phyloP scores from a whole-genome alignment of 179 eudicot genomes.

The Silene noctiflora region DNA sequence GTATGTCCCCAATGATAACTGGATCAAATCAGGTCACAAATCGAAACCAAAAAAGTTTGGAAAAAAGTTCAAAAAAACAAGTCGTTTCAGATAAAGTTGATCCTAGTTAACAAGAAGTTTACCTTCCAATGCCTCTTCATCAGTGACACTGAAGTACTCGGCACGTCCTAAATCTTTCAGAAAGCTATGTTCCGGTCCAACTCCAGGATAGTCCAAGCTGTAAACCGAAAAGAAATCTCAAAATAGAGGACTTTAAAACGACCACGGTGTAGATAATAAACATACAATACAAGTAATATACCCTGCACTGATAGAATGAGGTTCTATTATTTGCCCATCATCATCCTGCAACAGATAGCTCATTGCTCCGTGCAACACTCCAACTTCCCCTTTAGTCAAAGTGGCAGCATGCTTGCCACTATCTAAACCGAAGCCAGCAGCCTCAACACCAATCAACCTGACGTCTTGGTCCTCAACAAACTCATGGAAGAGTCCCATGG shows the following conservation, averaged over 20 bases:
- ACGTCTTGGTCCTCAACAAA: conserved; percentile 67
- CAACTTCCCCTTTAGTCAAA: conserved; percentile 68
- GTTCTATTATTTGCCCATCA: conserved; percentile 69
- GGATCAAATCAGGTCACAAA: neutral
- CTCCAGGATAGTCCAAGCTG: conserved; percentile 96
- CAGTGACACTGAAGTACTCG: conserved; percentile 80
- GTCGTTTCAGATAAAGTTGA: neutral
- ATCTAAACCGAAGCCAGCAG: conserved; percentile 59
- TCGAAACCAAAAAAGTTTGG: neutral
- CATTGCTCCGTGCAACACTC: conserved; percentile 87
- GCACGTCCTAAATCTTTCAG: conserved; percentile 90
- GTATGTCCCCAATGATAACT: neutral
- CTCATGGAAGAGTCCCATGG: conserved; percentile 88
- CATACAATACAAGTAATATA: conserved; percentile 20
- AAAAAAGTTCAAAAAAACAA: neutral
- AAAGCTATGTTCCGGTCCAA: conserved; percentile 96
- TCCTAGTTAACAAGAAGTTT: conserved; percentile 8
- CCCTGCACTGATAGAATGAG: conserved; percentile 86
- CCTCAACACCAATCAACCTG: conserved; percentile 78
- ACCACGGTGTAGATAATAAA: conserved; percentile 3
- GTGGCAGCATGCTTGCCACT: conserved; percentile 69
- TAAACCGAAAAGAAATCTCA: neutral
- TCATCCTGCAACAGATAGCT: conserved; percentile 83
- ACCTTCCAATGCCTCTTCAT: conserved; percentile 95
- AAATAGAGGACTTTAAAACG: neutral